phyloP scores from a whole-genome alignment of 257 asterid species.

The Scutellaria barbata region DNA sequence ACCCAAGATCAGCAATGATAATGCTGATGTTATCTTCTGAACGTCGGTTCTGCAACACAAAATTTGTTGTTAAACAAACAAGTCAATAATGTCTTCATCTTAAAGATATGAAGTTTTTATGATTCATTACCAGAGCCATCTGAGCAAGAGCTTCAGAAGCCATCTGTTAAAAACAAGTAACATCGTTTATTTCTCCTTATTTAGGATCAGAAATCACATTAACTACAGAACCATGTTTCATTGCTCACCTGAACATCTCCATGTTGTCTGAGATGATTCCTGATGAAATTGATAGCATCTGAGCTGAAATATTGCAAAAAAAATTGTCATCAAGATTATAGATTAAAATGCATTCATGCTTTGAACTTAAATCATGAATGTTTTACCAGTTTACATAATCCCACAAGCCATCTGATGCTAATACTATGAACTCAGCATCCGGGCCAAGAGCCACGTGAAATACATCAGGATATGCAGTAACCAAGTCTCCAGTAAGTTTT shows the following conservation, averaged over 20 bases:
- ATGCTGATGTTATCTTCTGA: conserved; percentile 94
- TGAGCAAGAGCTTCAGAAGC: conserved; percentile 91
- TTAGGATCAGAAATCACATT: background rate
- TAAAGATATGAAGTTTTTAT: conserved; percentile 4
- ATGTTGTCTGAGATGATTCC: conserved; percentile 79
- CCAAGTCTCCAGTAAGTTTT: conserved; percentile 71
- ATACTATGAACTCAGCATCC: conserved; percentile 71
- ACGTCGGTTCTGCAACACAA: conserved; percentile 59
- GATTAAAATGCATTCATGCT: conserved; percentile 32
- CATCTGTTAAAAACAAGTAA: conserved; percentile 53
- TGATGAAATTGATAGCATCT: conserved; percentile 66
- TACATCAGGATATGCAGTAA: conserved; percentile 81
- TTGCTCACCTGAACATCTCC: conserved; percentile 81
- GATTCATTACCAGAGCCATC: conserved; percentile 71
- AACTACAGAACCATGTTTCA: background rate
- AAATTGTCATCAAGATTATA: background rate
- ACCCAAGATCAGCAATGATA: conserved; percentile 93
- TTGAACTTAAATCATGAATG: conserved; percentile 1
- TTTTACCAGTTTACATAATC: conserved; percentile 81
- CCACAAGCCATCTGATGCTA: conserved; percentile 99
- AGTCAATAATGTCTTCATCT: background rate
- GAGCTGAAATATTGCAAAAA: conserved; percentile 51
- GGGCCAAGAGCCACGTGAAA: conserved; percentile 69
- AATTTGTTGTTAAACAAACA: background rate
- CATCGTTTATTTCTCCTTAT: conserved; percentile 32